A percentile compares a stretch with the other conserved stretches of the same genome.
These are phyloP conservation scores for Tagetes patula DNA, from an alignment of 129 eudicot genomes.

Conservation along the genomic window DNA sequence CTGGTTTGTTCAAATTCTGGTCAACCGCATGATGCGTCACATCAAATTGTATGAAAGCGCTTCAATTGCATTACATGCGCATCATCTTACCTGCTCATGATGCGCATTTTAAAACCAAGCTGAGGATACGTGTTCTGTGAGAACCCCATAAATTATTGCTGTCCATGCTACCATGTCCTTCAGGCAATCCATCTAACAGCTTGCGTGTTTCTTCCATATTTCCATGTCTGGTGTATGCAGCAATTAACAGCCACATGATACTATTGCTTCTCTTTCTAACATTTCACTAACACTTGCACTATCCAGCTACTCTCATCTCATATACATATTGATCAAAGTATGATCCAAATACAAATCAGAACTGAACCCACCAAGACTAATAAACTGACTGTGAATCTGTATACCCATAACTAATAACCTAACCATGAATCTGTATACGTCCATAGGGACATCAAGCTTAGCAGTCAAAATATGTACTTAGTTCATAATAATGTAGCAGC, in stretches of 20 bases:
- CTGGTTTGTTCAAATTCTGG: no score
- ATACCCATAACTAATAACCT: slow-evolving; percentile 37
- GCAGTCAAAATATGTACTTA: slow-evolving; percentile 46
- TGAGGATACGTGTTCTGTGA: no score
- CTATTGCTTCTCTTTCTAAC: slow-evolving; percentile 46
- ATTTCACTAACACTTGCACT: slow-evolving; percentile 21
- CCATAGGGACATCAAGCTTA: slow-evolving; percentile 40
- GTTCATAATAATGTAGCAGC: slow-evolving; percentile 46
- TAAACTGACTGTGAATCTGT: slow-evolving; percentile 54
- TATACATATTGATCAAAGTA: slow-evolving; percentile 54
- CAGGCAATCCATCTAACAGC: no score
- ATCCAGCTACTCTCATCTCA: slow-evolving; percentile 40
- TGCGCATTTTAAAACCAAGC: no score
- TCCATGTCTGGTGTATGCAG: no score
- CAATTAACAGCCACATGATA: slow-evolving; percentile 10
- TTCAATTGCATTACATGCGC: no score
- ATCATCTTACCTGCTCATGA: no score
- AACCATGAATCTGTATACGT: slow-evolving; percentile 41
- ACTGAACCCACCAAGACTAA: slow-evolving; percentile 54
- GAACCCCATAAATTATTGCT: no score
- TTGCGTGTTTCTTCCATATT: no score
- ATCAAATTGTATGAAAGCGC: no score
- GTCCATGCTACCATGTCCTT: no score
- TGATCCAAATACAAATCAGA: slow-evolving; percentile 54
- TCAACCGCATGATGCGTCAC: no score